Conservation (phyloP, 2,329 filamentous ascomycete species). For the Neofusicoccum kwambonambiense region DNA sequence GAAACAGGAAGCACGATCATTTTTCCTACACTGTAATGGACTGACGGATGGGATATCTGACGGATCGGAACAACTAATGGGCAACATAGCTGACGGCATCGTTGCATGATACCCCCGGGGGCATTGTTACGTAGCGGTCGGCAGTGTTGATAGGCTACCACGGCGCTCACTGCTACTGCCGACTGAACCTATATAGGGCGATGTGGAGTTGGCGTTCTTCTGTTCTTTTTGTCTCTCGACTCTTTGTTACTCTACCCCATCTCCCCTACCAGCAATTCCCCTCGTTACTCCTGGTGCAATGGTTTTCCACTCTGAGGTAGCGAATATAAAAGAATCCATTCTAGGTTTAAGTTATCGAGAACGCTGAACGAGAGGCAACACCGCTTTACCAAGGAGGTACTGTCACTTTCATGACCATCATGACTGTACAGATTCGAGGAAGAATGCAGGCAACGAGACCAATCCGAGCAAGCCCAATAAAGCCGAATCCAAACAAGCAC, state of each 20-base stretch:
- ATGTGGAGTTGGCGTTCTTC: not conserved
- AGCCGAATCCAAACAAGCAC: no score
- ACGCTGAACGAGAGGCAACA: no score
- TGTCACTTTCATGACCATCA: no score
- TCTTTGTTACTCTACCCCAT: not conserved
- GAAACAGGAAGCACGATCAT: not conserved
- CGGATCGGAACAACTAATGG: not conserved
- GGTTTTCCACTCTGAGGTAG: not conserved
- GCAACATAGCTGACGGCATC: not conserved
- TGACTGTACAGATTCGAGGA: no score
- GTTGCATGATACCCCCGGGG: conserved; percentile 5
- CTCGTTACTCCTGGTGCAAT: not conserved
- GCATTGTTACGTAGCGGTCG: not conserved
- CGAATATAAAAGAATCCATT: not conserved
- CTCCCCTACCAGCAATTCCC: not conserved
- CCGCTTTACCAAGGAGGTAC: no score
- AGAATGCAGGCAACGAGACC: no score
- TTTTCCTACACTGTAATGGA: not conserved
- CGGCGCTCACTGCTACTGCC: not conserved
- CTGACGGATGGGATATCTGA: not conserved
- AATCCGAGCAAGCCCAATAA: no score
- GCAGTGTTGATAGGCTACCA: no score
- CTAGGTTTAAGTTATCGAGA: not conserved
- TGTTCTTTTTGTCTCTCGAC: not conserved
- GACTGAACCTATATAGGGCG: not conserved